Percentiles rank a stretch among this genome's conserved stretches.
These are phyloP conservation scores for Camellia lanceoleosa DNA, from an alignment of 148 eudicot species.

Conservation along the genomic window DNA sequence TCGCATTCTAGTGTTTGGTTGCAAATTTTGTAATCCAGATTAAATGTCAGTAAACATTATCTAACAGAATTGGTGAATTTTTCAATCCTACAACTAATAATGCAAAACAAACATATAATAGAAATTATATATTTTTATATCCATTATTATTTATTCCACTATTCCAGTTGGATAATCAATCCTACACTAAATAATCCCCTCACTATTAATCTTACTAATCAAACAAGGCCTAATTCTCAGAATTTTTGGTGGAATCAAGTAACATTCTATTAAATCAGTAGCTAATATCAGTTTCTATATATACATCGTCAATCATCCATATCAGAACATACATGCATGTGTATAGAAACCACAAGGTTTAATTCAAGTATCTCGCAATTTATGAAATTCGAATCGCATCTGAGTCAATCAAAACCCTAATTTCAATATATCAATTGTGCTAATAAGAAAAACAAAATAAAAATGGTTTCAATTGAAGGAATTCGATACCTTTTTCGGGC, in stretches of 20 bases:
- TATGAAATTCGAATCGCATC: not conserved
- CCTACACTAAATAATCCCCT: not conserved
- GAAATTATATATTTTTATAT: too few species aligned
- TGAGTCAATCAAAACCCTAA: constrained; percentile 7
- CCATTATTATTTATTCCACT: not conserved
- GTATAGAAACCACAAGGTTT: not conserved
- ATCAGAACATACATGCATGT: not conserved
- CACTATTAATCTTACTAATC: not conserved
- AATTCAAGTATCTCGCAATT: not conserved
- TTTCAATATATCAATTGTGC: not conserved
- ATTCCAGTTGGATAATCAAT: not conserved
- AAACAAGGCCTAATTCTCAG: not conserved
- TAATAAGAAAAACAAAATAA: not conserved
- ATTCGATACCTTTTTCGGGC: constrained; percentile 6
- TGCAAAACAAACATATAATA: too few species aligned
- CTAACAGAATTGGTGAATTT: too few species aligned
- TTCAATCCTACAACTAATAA: too few species aligned
- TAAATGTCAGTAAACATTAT: too few species aligned
- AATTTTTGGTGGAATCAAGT: not conserved
- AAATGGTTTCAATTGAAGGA: not conserved
- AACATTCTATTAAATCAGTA: not conserved
- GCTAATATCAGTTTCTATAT: not conserved
- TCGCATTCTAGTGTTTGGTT: too few species aligned
- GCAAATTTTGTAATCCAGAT: too few species aligned
- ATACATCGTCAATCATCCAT: not conserved